Evolutionary conservation across 2,329 filamentous ascomycete species (phyloP), one percentile per base, ranked within the genome.

Genomic region (Hirsutella rhossiliensis): DNA sequence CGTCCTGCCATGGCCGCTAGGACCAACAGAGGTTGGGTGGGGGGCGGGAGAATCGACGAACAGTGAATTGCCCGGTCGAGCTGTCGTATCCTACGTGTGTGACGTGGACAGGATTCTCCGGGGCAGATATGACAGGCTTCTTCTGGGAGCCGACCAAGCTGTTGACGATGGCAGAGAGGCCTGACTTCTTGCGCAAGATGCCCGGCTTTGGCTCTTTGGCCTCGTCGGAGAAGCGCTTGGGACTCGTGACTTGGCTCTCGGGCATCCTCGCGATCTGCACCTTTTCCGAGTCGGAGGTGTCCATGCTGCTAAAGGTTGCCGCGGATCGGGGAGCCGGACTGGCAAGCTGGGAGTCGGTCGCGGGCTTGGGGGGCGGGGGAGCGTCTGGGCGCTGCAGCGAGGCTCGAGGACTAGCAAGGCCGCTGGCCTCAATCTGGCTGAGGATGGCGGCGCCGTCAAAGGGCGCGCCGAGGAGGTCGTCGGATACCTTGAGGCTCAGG

Each of bases 51-150:
- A 43, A 13, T 76, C 82, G 59, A 37, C 34, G 34, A 73, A 94
- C 88, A 46, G 90, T 97, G 63, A 95, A 98, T 66, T 95, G 87
- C 52, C 92, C 92, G 4, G 92, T 97, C 56, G 86, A 77, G 66
- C 92, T 94, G 65, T 98, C 90, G 62, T 95, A 96, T 54, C 90
- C 90, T 52, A 98, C 92, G 64, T 98, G 92, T 45, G 90, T 97
- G 56, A 98, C 87, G 66, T 97, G 92, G 47, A 97, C 88, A 41
- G 92, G 92, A 57, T 98, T 97, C 64, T 95, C 89, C 44, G 92
- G 92, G 32, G 88, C 87, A n/a, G 92, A 97, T 56, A 98, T 98
- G 63, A 90, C 80, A 40, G 92, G 87, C 51, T 88, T 87, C 64
- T 89, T 86, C 43, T 86, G 88, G 31, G 88, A 90, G 52, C 86